These are phyloP conservation scores for Nannochloropsis gaditana DNA, from an alignment of 108 stramenopile genomes.

Conservation along the genomic window DNA sequence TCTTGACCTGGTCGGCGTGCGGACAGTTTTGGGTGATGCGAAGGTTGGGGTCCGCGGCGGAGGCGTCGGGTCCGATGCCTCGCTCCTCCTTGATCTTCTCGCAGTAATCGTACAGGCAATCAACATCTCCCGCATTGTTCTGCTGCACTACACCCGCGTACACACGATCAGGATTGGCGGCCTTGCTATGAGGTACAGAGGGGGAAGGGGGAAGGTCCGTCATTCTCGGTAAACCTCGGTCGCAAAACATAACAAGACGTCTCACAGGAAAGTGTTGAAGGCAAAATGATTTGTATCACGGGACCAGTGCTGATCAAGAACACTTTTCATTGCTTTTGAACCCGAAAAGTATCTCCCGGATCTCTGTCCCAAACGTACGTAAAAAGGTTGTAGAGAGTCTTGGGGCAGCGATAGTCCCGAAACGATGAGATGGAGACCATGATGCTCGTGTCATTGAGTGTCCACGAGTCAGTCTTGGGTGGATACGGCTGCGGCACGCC, in stretches of 20 bases:
- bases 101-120: constrained; percentile 43
- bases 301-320: too few relatives aligned
- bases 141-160: constrained; percentile 53
- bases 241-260: too few relatives aligned
- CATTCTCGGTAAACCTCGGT: too few relatives aligned
- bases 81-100: constrained; percentile 19
- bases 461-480: constrained; percentile 41
- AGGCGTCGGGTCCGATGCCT: not conserved
- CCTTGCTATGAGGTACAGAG: constrained; percentile 32
- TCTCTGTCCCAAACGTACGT: not conserved
- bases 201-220: not conserved
- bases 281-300: too few relatives aligned
- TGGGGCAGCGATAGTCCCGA: constrained; percentile 51
- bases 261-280: too few relatives aligned
- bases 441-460: constrained; percentile 35
- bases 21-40: not conserved
- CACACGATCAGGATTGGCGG: constrained; percentile 46
- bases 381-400: constrained; percentile 55
- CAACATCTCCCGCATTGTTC: constrained; percentile 45
- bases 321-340: too few relatives aligned
- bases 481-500: constrained; percentile 27
- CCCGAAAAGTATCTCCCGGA: too few relatives aligned
- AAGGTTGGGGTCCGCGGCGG: not conserved
- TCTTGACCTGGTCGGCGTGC: not conserved
- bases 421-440: constrained; percentile 52